Evolutionary conservation across 1,284 basidiomycete species (phyloP).

Genomic region (Malassezia japonica): DNA sequence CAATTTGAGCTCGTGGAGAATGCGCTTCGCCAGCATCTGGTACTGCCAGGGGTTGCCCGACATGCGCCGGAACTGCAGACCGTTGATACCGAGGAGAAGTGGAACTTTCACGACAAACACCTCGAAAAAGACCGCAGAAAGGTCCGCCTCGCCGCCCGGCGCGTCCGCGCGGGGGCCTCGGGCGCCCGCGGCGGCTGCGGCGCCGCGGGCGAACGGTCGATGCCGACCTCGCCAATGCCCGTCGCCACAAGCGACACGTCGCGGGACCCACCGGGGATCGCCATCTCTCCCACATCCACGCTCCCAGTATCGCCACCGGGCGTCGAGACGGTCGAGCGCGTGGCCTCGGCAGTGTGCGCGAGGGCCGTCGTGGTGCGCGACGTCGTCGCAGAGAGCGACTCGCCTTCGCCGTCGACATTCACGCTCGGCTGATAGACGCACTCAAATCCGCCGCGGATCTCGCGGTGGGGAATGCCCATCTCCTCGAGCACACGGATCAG

Average conservation of each 20-base stretch:
- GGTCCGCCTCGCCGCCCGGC: neutral
- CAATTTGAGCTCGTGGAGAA: slow-evolving; percentile 83
- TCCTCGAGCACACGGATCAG: slow-evolving; percentile 77
- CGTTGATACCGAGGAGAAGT: slow-evolving; percentile 74
- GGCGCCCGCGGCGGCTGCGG: neutral
- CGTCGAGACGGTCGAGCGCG: no score
- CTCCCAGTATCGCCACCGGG: no score
- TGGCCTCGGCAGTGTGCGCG: no score
- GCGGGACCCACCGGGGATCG: neutral
- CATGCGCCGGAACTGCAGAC: slow-evolving; percentile 85
- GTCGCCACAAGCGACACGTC: slow-evolving; percentile 9
- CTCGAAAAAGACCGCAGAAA: slow-evolving; percentile 33
- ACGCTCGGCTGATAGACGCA: slow-evolving; percentile 68
- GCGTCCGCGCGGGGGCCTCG: neutral
- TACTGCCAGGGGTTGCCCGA: slow-evolving; percentile 88
- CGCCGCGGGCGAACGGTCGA: neutral
- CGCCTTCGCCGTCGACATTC: neutral
- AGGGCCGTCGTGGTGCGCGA: neutral
- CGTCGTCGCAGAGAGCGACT: neutral
- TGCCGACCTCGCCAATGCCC: slow-evolving; percentile 12
- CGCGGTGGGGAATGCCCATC: slow-evolving; percentile 86
- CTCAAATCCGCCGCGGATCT: slow-evolving; percentile 83
- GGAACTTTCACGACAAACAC: slow-evolving; percentile 53
- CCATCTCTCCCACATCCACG: neutral
- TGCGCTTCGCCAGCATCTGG: slow-evolving; percentile 88